Conservation (phyloP, 208 protist genomes). For the Leptomonas pyrrhocoris region DNA sequence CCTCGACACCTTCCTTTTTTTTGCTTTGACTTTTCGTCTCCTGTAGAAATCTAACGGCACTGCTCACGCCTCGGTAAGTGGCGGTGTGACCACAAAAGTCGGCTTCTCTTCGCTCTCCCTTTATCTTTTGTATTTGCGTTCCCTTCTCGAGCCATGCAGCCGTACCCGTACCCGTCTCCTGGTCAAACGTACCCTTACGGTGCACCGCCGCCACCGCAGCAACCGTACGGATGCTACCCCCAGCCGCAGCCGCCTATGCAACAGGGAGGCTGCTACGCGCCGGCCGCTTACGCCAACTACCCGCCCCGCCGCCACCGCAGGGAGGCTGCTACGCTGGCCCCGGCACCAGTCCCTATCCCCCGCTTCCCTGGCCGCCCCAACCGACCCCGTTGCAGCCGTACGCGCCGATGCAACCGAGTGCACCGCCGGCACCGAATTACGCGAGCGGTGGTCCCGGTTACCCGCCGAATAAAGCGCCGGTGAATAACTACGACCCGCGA, state of each 20-base stretch:
- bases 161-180: neutral
- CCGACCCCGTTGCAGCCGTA: conserved; percentile 7
- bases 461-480: conserved; percentile 14
- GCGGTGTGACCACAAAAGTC: no score
- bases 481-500: conserved; percentile 18
- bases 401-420: neutral
- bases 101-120: neutral
- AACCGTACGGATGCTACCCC: conserved; percentile 2
- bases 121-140: neutral
- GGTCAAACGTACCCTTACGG: neutral
- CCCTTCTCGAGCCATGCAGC: neutral
- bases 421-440: conserved; percentile 23
- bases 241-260: neutral
- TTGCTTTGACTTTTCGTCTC: conserved; percentile 9
- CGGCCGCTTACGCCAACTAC: conserved; percentile 1
- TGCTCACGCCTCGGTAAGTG: no score
- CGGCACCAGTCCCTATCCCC: conserved; percentile 9
- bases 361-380: conserved; percentile 6
- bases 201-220: neutral
- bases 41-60: neutral
- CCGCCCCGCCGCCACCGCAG: conserved; percentile 16
- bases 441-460: conserved; percentile 19
- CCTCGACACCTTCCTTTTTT: conserved; percentile 12
- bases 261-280: conserved; percentile 1
- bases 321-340: conserved; percentile 11